Base-by-base conservation (phyloP, 202 grass and related monocot genomes). In the Zoysia matrella region DNA sequence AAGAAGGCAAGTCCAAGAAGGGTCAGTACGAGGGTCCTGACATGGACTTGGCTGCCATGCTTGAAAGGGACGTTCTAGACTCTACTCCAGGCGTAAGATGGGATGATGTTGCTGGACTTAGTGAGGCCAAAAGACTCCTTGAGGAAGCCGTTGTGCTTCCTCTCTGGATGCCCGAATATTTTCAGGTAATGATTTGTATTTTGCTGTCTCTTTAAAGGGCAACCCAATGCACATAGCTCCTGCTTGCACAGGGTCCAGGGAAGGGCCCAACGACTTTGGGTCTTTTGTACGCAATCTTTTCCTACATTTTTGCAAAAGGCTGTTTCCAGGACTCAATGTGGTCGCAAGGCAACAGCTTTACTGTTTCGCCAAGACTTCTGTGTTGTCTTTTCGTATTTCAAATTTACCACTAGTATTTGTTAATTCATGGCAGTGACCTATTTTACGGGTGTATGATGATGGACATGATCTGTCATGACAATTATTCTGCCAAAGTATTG, bases 101-200 rank as follows among this genome's bases (percentile, higher is more conserved):
- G 96, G 96, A 95, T 87, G 96, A 99, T 87, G 96, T 99, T 74
- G 96, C 96, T 15, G 96, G 96, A 64, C 87, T 99, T 68, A 94
- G 89, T 86, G 96, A 99, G 75, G 96, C 96, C 72, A 99, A 99
- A 90, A 90, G 96, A 73, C 96, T 99, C 77, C 89, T 99, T 36
- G 96, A 99, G 86, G 96, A 99, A 84, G 96, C 96, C 13, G 96
- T 99, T 81, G 96, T 99, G 69, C 96, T 99, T 72, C 96, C 96
- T 83, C 91, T 95, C 47, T 99, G 85, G 96, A 99, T 99, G 96
- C 96, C 96, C 50, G 96, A 95, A 76, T 99, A 99, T 88, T 99
- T 99, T 83, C 96, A 99, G 96, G 96, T 99, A 86, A 71, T 22
- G 45, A 62, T 77, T 61, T 75, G 40, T 78, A 60, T 77, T 82